These are phyloP conservation scores for Daldinia decipiens DNA, from an alignment of 495 filamentous ascomycete species.

Conservation along the genomic window DNA sequence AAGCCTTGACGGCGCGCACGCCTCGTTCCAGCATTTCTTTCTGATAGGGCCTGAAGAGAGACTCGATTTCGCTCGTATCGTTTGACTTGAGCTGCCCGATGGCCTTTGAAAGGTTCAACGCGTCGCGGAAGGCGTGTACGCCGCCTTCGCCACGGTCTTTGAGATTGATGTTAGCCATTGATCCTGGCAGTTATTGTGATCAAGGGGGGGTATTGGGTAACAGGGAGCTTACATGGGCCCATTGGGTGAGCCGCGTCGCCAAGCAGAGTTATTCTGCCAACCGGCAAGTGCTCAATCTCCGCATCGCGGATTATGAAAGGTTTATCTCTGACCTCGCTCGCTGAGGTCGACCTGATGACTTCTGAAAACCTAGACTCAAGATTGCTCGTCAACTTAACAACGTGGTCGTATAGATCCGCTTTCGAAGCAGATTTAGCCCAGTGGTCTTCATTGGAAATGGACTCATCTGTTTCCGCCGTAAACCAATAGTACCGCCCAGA, in stretches of 20 bases:
- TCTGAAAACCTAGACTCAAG: slow-evolving; percentile 39
- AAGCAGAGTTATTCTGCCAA: slow-evolving; percentile 60
- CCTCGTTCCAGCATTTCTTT: slow-evolving; percentile 33
- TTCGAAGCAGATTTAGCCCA: slow-evolving; percentile 40
- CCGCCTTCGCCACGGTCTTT: slow-evolving; percentile 58
- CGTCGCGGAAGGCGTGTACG: slow-evolving; percentile 56
- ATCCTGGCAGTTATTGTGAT: neutral
- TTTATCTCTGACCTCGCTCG: slow-evolving; percentile 10
- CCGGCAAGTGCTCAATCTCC: slow-evolving; percentile 30
- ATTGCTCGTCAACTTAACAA: slow-evolving; percentile 18
- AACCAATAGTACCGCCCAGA: slow-evolving; percentile 48
- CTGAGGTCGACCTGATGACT: slow-evolving; percentile 35
- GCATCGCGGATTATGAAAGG: slow-evolving; percentile 37
- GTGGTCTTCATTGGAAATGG: slow-evolving; percentile 32
- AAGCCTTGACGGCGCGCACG: slow-evolving; percentile 18
- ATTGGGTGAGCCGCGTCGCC: slow-evolving; percentile 73
- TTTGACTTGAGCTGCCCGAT: slow-evolving; percentile 21
- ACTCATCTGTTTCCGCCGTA: slow-evolving; percentile 21
- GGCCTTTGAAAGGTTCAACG: slow-evolving; percentile 34
- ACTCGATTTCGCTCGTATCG: neutral
- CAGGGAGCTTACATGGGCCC: slow-evolving; percentile 64
- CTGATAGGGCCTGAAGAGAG: slow-evolving; percentile 27
- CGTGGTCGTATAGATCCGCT: slow-evolving; percentile 37
- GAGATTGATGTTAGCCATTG: neutral
- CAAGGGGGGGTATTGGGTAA: neutral